phyloP scores from a whole-genome alignment of 306 rosid species.

The Oemleria cerasiformis region DNA sequence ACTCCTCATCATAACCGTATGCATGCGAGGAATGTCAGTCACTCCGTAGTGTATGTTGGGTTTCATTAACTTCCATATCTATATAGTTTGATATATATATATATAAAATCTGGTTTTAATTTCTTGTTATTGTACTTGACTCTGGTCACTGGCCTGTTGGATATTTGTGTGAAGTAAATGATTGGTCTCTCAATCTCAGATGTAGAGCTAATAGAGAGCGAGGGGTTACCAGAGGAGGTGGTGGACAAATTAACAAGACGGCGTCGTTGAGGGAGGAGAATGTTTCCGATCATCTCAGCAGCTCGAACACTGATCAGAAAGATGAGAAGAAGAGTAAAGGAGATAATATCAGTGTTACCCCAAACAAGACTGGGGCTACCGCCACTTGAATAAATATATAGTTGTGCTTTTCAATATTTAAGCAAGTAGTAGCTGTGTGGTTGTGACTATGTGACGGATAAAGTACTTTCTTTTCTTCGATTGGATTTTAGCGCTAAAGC shows the following conservation, averaged over 20 bases:
- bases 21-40: background rate
- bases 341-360: background rate
- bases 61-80: background rate
- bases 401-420: background rate
- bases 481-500: background rate
- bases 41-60: conserved; percentile 1
- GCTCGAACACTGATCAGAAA: background rate
- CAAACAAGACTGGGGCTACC: background rate
- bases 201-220: background rate
- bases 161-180: too few species aligned
- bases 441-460: background rate
- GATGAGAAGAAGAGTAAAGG: background rate
- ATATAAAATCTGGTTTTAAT: too few species aligned
- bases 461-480: background rate
- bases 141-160: too few species aligned
- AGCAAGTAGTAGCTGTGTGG: background rate
- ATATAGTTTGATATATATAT: background rate
- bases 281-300: background rate
- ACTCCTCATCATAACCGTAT: background rate
- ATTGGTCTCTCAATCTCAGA: background rate
- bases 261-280: background rate
- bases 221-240: background rate
- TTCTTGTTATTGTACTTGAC: too few species aligned
- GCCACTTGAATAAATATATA: background rate
- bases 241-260: background rate